Conservation (phyloP, 805 yeast species). For the Tetrapisispora arboricola region DNA sequence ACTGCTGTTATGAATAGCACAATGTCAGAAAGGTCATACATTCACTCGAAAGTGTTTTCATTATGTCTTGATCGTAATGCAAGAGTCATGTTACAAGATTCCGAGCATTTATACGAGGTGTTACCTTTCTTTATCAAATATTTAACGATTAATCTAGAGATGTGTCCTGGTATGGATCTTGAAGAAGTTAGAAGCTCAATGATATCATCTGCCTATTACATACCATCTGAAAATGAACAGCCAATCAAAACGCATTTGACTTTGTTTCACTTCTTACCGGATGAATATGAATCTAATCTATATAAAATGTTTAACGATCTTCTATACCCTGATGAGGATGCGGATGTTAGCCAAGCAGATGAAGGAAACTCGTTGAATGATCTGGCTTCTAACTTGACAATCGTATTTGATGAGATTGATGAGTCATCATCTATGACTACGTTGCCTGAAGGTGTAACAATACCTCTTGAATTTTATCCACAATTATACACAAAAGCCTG, state of each 20-base stretch:
- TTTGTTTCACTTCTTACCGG: slow-evolving; percentile 26
- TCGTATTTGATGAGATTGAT: slow-evolving; percentile 26
- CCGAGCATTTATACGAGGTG: slow-evolving; percentile 23
- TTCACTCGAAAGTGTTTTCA: slow-evolving; percentile 15
- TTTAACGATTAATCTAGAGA: slow-evolving; percentile 6
- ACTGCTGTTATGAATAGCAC: slow-evolving; percentile 15
- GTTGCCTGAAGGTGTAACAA: slow-evolving; percentile 20
- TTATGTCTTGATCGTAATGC: slow-evolving; percentile 15
- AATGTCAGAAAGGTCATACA: slow-evolving; percentile 17
- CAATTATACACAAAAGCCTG: slow-evolving; percentile 23
- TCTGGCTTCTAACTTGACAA: slow-evolving; percentile 23
- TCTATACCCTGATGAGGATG: slow-evolving; percentile 20
- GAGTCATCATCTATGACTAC: slow-evolving; percentile 8
- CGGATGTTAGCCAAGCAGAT: slow-evolving; percentile 3
- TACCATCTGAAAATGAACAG: slow-evolving; percentile 12
- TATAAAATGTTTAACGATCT: slow-evolving; percentile 28
- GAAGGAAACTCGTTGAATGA: slow-evolving; percentile 19
- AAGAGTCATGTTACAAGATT: slow-evolving; percentile 11
- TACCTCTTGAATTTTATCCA: slow-evolving; percentile 28
- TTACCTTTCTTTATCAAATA: slow-evolving; percentile 23
- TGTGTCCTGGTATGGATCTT: slow-evolving; percentile 13
- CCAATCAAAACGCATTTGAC: slow-evolving; percentile 19
- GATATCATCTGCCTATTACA: slow-evolving; percentile 22
- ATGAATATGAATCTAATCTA: slow-evolving; percentile 25
- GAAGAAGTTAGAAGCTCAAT: slow-evolving; percentile 12